Percentiles rank a stretch among this genome's conserved stretches.
Conservation (phyloP, 2,329 filamentous ascomycete genomes). For the Curvularia sp. region DNA sequence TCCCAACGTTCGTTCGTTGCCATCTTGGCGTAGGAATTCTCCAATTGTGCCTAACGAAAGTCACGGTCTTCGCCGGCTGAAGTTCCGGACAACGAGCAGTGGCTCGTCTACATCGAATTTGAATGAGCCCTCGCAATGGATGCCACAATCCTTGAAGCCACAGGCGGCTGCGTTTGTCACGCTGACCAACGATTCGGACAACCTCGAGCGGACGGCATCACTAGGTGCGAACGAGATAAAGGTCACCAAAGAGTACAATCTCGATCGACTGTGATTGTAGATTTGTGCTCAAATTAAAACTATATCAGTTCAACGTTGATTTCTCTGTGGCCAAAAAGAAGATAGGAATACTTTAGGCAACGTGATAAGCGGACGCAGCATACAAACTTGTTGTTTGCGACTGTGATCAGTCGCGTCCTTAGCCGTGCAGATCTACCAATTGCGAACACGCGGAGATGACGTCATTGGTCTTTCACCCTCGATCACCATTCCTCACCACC, state of each 20-base stretch:
- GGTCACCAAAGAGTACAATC: conserved; percentile 31
- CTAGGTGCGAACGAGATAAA: conserved; percentile 28
- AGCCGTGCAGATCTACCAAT: neutral
- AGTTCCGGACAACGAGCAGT: conserved; percentile 25
- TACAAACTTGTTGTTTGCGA: neutral
- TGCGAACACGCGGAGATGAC: conserved; percentile 4
- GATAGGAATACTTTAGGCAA: neutral
- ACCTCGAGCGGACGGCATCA: conserved; percentile 16
- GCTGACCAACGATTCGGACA: conserved; percentile 23
- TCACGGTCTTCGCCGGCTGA: conserved; percentile 26
- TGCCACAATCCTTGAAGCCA: conserved; percentile 16
- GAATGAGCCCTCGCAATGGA: conserved; percentile 25
- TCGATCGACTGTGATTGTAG: conserved; percentile 22
- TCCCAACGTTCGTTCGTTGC: conserved; percentile 22
- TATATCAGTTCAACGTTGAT: neutral
- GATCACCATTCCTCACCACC: neutral
- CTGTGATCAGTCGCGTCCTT: neutral
- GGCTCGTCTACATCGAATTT: conserved; percentile 30
- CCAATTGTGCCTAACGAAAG: conserved; percentile 16
- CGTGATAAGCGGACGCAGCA: neutral
- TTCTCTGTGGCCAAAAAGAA: neutral
- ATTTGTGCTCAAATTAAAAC: neutral
- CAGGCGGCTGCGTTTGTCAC: conserved; percentile 29
- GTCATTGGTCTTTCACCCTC: neutral
- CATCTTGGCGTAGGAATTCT: conserved; percentile 20